Percentiles rank a stretch among this genome's conserved stretches.
Evolutionary conservation across 2,329 filamentous ascomycete genomes (phyloP).

Genomic region (Ophiostoma australiae): DNA sequence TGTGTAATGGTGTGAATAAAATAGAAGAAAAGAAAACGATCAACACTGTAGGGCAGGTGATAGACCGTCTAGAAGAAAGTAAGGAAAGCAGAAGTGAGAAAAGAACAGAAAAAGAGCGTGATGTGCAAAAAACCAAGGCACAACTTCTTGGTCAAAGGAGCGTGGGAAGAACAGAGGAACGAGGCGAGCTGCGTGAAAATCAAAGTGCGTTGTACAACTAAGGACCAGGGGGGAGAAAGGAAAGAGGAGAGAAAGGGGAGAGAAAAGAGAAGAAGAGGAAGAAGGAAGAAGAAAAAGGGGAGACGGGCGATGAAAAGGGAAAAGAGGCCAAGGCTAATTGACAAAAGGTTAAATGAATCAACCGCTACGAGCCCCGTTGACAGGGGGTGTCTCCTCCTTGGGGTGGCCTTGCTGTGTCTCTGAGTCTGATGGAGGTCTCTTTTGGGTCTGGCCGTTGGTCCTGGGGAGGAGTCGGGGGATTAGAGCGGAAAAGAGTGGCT

Average conservation of each 20-base stretch:
- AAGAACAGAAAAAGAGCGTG: slow-evolving; percentile 14
- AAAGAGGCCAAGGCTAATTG: slow-evolving; percentile 20
- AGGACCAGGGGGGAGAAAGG: slow-evolving; percentile 13
- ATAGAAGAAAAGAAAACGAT: slow-evolving; percentile 18
- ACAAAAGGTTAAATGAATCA: slow-evolving; percentile 24
- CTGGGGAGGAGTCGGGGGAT: slow-evolving; percentile 11
- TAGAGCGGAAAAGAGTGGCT: slow-evolving; percentile 2
- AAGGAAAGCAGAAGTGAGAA: not conserved
- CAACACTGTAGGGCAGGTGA: slow-evolving; percentile 9
- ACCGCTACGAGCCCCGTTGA: slow-evolving; percentile 10
- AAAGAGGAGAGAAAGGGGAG: not conserved
- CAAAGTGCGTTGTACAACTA: not conserved
- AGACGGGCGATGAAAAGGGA: slow-evolving; percentile 17
- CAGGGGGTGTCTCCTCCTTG: slow-evolving; percentile 4
- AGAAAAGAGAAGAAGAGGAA: slow-evolving; percentile 3
- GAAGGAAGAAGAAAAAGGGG: not conserved
- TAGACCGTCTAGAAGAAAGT: slow-evolving; percentile 11
- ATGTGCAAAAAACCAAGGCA: slow-evolving; percentile 14
- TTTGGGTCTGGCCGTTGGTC: slow-evolving; percentile 8
- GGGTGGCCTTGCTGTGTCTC: not conserved
- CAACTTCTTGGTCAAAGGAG: slow-evolving; percentile 9
- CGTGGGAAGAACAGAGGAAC: slow-evolving; percentile 11
- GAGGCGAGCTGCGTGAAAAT: not conserved
- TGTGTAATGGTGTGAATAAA: not conserved
- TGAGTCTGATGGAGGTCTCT: not conserved